phyloP scores from a whole-genome alignment of 768 basidiomycete genomes.

The Leccinum broughii region DNA sequence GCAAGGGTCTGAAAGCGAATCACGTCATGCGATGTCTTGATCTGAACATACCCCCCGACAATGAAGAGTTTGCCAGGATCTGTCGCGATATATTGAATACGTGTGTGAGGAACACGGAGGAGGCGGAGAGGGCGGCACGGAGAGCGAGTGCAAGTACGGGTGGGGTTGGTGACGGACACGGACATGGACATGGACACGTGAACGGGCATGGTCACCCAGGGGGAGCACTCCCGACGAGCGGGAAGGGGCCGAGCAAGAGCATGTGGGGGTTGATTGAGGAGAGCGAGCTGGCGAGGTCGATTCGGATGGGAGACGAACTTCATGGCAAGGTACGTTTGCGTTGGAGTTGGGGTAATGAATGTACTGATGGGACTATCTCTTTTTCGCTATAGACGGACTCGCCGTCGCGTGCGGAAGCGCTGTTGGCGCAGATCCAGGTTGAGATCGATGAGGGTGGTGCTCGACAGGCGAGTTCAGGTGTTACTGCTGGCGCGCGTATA shows the following conservation, averaged over 20 bases:
- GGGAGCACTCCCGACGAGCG: constrained; percentile 33
- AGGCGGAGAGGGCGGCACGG: constrained; percentile 52
- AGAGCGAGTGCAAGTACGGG: neutral
- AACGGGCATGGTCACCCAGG: constrained; percentile 20
- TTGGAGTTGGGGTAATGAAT: no score
- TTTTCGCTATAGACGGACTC: neutral
- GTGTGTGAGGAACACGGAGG: constrained; percentile 89
- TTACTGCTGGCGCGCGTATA: neutral
- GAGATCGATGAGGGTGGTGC: neutral
- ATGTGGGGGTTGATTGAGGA: constrained; percentile 88
- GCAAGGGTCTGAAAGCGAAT: constrained; percentile 82
- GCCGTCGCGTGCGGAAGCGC: neutral
- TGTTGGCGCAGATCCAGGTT: neutral
- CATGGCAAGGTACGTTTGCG: constrained; percentile 40
- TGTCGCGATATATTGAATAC: constrained; percentile 87
- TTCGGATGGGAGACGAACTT: constrained; percentile 46
- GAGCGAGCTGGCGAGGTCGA: constrained; percentile 74
- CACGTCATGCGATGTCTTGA: constrained; percentile 89
- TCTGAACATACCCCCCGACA: constrained; percentile 84
- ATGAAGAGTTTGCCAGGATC: constrained; percentile 80
- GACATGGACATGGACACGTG: neutral
- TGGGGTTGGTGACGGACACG: neutral
- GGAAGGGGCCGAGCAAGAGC: constrained; percentile 60
- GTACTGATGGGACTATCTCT: neutral
- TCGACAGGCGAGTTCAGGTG: neutral